A percentile compares a stretch with the other conserved stretches of the same genome.
phyloP scores from a whole-genome alignment of 352 stramenopile species.

The Blastocystis sp. region DNA sequence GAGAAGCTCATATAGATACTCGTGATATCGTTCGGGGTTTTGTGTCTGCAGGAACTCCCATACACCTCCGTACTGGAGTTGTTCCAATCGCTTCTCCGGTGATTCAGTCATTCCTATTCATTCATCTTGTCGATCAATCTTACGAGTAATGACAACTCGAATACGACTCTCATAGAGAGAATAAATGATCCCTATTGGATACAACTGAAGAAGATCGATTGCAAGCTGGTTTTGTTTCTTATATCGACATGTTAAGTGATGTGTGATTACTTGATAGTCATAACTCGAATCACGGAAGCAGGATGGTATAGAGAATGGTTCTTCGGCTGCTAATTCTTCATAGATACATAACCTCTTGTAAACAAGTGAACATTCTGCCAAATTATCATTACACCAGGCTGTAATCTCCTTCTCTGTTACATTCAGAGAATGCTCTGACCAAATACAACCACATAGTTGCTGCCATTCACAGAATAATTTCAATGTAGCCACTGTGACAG shows the following conservation, averaged over 20 bases:
- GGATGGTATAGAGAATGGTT: neutral
- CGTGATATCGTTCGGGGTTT: neutral
- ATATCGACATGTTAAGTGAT: no score
- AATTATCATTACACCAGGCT: neutral
- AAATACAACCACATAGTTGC: neutral
- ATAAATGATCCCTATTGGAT: no score
- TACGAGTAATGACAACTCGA: no score
- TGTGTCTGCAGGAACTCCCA: neutral
- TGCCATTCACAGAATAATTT: neutral
- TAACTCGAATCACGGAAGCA: neutral
- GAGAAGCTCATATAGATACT: neutral
- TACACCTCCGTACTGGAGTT: neutral
- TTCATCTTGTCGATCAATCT: no score
- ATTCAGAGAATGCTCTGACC: neutral
- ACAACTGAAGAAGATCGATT: no score
- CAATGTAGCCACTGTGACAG: neutral
- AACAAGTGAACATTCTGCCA: neutral
- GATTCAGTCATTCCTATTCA: neutral
- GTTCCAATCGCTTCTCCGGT: neutral
- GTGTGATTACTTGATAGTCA: neutral
- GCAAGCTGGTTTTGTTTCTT: no score
- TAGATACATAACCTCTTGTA: neutral
- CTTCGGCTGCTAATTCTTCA: neutral
- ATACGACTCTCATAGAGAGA: no score
- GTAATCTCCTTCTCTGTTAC: neutral